Conservation (phyloP, 495 filamentous ascomycete genomes). For the Corynascus novoguineensis region DNA sequence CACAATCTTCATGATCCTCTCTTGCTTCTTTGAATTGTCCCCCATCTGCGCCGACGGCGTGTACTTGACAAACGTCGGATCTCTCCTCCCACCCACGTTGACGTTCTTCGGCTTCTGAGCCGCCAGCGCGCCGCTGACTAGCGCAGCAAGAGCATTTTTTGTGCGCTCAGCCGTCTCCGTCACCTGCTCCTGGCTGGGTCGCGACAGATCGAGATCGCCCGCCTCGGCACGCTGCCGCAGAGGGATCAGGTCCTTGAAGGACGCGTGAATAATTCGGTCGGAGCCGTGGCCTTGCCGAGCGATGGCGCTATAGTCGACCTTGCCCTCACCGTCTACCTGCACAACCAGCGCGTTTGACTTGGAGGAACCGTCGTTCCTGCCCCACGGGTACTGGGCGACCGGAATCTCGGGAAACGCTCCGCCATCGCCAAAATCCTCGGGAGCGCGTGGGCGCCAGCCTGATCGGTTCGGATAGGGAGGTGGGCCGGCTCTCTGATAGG, state of each 20-base stretch:
- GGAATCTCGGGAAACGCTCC: constrained; percentile 94
- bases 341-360: constrained; percentile 84
- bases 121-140: constrained; percentile 80
- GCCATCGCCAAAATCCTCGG: constrained; percentile 93
- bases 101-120: constrained; percentile 96
- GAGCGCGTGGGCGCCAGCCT: constrained; percentile 78
- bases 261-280: constrained; percentile 81
- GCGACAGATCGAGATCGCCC: constrained; percentile 83
- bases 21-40: constrained; percentile 77
- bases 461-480: constrained; percentile 78
- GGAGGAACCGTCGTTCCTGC: constrained; percentile 60
- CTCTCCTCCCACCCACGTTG: constrained; percentile 65
- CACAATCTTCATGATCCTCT: constrained; percentile 98
- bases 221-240: constrained; percentile 89
- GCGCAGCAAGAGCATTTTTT: constrained; percentile 68
- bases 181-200: constrained; percentile 81
- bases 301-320: constrained; percentile 95
- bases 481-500: constrained; percentile 67
- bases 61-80: constrained; percentile 92
- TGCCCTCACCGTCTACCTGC: constrained; percentile 84
- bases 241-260: constrained; percentile 95
- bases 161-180: constrained; percentile 78
- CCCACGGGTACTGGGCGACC: constrained; percentile 94
- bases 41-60: constrained; percentile 98
- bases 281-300: constrained; percentile 83